Conservation (phyloP, 192 early-diverging fungal species). For the Diversispora epigaea region DNA sequence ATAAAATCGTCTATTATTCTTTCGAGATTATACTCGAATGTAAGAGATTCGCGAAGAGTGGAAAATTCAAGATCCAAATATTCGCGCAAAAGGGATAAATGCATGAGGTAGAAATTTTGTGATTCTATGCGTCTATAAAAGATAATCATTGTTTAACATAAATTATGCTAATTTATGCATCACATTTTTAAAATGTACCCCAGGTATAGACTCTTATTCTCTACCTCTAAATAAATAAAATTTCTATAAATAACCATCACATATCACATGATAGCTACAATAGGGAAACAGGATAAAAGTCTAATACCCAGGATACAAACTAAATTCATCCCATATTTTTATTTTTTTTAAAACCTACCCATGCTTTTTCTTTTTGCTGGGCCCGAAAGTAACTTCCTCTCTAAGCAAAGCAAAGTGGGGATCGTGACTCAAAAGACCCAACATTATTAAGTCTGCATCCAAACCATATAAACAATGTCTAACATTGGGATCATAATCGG, state of each 20-base stretch:
- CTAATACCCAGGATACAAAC: too few species aligned
- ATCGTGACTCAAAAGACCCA: slow-evolving; percentile 93
- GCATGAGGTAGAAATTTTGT: slow-evolving; percentile 74
- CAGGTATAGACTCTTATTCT: too few species aligned
- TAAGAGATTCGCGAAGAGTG: slow-evolving; percentile 51
- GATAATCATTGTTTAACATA: neutral
- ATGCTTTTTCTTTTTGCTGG: slow-evolving; percentile 53
- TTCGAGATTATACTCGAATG: slow-evolving; percentile 80
- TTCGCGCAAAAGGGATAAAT: slow-evolving; percentile 84
- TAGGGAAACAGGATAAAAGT: too few species aligned
- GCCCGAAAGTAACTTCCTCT: slow-evolving; percentile 89
- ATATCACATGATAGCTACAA: too few species aligned
- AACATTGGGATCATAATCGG: slow-evolving; percentile 83
- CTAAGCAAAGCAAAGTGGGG: slow-evolving; percentile 94
- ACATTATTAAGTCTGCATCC: slow-evolving; percentile 98
- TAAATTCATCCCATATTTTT: neutral
- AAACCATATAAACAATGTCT: slow-evolving; percentile 96
- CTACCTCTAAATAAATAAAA: too few species aligned
- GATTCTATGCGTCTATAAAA: slow-evolving; percentile 45
- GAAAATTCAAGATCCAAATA: slow-evolving; percentile 89
- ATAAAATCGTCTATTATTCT: slow-evolving; percentile 96
- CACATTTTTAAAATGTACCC: neutral
- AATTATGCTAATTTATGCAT: neutral
- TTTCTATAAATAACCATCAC: too few species aligned
- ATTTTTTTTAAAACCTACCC: neutral